A percentile compares a stretch with the other conserved stretches of the same genome.
These are phyloP conservation scores for Westerdykella ornata DNA, from an alignment of 2,329 filamentous ascomycete species.

Conservation along the genomic window DNA sequence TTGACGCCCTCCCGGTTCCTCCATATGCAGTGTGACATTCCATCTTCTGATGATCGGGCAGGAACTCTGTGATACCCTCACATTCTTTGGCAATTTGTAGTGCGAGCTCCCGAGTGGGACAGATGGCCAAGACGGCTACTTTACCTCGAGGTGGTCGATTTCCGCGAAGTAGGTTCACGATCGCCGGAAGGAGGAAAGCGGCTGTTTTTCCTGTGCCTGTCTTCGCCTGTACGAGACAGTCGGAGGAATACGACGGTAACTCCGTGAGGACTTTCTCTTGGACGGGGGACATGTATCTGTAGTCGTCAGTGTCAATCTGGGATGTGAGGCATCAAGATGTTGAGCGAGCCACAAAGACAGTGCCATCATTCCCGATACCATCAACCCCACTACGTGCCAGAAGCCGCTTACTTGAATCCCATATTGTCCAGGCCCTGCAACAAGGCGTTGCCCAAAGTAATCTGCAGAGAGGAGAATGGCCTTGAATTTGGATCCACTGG, in stretches of 20 bases:
- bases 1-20: conserved; percentile 30
- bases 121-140: conserved; percentile 44
- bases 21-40: conserved; percentile 44
- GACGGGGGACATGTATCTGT: conserved; percentile 47
- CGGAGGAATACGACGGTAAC: conserved; percentile 44
- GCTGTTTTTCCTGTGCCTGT: conserved; percentile 48
- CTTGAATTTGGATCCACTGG: conserved; percentile 8
- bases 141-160: conserved; percentile 31
- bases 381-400: background rate
- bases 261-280: conserved; percentile 49
- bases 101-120: conserved; percentile 46
- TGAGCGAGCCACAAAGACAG: background rate
- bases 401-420: conserved; percentile 32
- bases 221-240: conserved; percentile 50
- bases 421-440: conserved; percentile 31
- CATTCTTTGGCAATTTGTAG: conserved; percentile 47
- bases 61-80: conserved; percentile 39
- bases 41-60: conserved; percentile 26
- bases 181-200: conserved; percentile 44
- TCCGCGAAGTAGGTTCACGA: conserved; percentile 41
- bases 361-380: background rate
- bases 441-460: conserved; percentile 21
- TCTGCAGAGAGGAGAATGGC: conserved; percentile 25
- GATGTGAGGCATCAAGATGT: too few species aligned
- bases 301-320: background rate